phyloP scores from a whole-genome alignment of 2,329 filamentous ascomycete genomes.

The Phialocephala sp. region DNA sequence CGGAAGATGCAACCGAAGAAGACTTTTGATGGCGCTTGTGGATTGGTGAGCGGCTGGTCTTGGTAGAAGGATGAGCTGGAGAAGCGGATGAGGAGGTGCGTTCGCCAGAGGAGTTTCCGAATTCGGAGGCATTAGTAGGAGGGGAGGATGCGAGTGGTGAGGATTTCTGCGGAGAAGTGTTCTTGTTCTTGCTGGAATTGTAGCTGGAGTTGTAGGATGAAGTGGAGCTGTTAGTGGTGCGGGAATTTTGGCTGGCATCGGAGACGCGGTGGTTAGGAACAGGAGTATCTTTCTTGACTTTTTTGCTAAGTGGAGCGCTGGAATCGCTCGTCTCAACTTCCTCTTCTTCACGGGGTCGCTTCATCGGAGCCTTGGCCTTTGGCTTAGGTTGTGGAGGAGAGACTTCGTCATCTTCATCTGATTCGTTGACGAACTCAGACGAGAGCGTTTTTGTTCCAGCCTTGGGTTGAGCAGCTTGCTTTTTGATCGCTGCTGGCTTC shows the following conservation, averaged over 20 bases:
- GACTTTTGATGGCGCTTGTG: conserved; percentile 43
- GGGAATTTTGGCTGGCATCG: conserved; percentile 55
- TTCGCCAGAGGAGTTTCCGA: conserved; percentile 50
- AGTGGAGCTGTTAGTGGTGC: conserved; percentile 47
- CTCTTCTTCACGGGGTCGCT: conserved; percentile 60
- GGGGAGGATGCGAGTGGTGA: conserved; percentile 70
- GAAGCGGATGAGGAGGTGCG: conserved; percentile 40
- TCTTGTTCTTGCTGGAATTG: conserved; percentile 44
- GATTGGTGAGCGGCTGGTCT: conserved; percentile 38
- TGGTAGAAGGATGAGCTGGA: conserved; percentile 29
- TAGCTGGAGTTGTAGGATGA: conserved; percentile 45
- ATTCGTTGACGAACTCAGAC: conserved; percentile 41
- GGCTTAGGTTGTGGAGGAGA: conserved; percentile 42
- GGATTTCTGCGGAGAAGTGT: conserved; percentile 65
- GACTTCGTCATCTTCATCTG: conserved; percentile 36
- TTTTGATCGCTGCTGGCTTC: conserved; percentile 25
- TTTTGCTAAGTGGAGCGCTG: conserved; percentile 41
- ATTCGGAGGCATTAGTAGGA: conserved; percentile 68
- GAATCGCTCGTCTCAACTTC: conserved; percentile 40
- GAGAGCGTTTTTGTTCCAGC: conserved; percentile 40
- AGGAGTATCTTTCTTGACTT: conserved; percentile 40
- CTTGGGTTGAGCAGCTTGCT: conserved; percentile 27
- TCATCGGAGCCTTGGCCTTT: conserved; percentile 40
- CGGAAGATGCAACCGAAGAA: conserved; percentile 37
- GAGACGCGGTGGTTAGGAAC: conserved; percentile 49